phyloP scores from a whole-genome alignment of 2,329 filamentous ascomycete genomes.

The Hypomyces rosellus region DNA sequence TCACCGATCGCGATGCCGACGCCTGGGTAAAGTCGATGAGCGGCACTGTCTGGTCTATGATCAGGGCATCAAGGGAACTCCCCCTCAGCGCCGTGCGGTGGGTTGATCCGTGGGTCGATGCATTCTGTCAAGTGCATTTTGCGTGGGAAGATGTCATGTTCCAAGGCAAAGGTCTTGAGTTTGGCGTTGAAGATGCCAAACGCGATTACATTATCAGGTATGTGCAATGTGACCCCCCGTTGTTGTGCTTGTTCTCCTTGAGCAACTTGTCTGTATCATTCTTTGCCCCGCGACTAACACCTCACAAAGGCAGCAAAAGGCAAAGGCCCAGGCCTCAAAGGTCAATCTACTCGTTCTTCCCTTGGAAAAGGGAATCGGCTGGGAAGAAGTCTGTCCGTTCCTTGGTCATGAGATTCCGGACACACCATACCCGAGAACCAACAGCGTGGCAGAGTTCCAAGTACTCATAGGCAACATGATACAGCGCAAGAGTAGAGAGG shows the following conservation, averaged over 20 bases:
- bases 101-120: conserved; percentile 17
- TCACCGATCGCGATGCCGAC: conserved; percentile 29
- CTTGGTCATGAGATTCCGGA: conserved; percentile 24
- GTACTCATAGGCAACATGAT: background rate
- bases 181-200: conserved; percentile 5
- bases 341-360: conserved; percentile 23
- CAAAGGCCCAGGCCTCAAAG: conserved; percentile 20
- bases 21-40: conserved; percentile 23
- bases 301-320: conserved; percentile 17
- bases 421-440: conserved; percentile 4
- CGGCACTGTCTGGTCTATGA: conserved; percentile 18
- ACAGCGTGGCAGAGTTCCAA: conserved; percentile 6
- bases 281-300: background rate
- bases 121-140: conserved; percentile 7
- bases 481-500: background rate
- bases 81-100: conserved; percentile 21
- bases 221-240: background rate
- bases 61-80: conserved; percentile 10
- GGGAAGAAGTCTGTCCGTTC: conserved; percentile 30
- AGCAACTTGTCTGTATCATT: no score
- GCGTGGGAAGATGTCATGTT: conserved; percentile 6
- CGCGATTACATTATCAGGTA: conserved; percentile 2
- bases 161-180: conserved; percentile 4
- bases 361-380: conserved; percentile 29
- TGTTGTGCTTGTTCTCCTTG: no score